phyloP scores from a whole-genome alignment of 108 stramenopile genomes.

The Mayamaea pseudoterrestris region DNA sequence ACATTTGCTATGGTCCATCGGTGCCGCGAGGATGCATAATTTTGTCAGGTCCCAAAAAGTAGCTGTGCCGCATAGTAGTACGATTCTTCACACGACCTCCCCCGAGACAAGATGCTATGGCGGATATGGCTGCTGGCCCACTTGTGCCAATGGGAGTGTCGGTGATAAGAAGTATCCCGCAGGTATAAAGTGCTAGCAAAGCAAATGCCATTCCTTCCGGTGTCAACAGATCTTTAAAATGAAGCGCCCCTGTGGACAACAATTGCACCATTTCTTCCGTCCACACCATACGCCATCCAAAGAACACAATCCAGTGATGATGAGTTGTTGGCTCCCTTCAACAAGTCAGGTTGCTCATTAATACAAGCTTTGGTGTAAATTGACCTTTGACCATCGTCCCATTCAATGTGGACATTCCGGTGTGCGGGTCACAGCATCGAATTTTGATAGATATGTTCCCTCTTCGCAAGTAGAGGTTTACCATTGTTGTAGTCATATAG shows the following conservation, averaged over 20 bases:
- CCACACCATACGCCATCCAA: too few species aligned
- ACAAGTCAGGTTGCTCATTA: slow-evolving; percentile 14
- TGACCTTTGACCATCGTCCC: slow-evolving; percentile 28
- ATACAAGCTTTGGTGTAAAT: slow-evolving; percentile 26
- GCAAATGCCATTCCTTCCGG: slow-evolving; percentile 23
- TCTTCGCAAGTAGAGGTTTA: slow-evolving; percentile 18
- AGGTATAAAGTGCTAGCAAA: slow-evolving; percentile 44
- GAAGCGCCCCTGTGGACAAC: slow-evolving; percentile 28
- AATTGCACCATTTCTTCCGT: slow-evolving; percentile 37
- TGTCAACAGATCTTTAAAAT: slow-evolving; percentile 30
- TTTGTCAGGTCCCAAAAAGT: slow-evolving; percentile 9
- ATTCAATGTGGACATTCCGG: slow-evolving; percentile 14
- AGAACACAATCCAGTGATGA: slow-evolving; percentile 41
- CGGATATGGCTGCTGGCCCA: slow-evolving; percentile 27
- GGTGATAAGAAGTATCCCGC: slow-evolving; percentile 58
- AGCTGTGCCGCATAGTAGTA: slow-evolving; percentile 15
- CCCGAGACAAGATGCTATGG: slow-evolving; percentile 29
- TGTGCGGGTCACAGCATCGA: not conserved
- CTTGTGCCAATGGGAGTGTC: slow-evolving; percentile 46
- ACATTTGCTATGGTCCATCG: slow-evolving; percentile 66
- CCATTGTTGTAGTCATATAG: slow-evolving; percentile 35
- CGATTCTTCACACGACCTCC: slow-evolving; percentile 30
- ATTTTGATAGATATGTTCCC: slow-evolving; percentile 6
- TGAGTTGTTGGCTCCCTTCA: slow-evolving; percentile 11
- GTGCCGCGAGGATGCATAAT: slow-evolving; percentile 21